These are phyloP conservation scores for Cucurbitaria berberidis DNA, from an alignment of 2,329 filamentous ascomycete genomes.

Conservation along the genomic window DNA sequence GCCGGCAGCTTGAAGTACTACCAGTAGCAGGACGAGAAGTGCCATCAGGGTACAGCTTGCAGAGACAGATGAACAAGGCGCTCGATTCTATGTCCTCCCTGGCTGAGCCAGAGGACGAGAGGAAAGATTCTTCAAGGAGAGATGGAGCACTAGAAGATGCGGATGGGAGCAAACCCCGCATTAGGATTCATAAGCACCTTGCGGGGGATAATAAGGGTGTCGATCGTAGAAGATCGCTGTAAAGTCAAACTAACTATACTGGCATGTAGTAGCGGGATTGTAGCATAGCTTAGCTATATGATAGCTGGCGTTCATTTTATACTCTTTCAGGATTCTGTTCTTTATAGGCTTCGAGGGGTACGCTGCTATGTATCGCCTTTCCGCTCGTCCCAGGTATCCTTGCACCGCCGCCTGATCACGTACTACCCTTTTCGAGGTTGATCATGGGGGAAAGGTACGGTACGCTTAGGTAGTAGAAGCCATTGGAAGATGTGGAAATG, in stretches of 20 bases:
- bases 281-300: not conserved
- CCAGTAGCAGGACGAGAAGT: not conserved
- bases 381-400: too few relatives aligned
- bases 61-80: too few relatives aligned
- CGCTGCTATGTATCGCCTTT: too few relatives aligned
- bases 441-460: not conserved
- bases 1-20: not conserved
- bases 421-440: too few relatives aligned
- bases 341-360: too few relatives aligned
- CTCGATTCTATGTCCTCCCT: too few relatives aligned
- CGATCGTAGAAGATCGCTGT: not conserved
- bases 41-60: too few relatives aligned
- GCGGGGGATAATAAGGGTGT: not conserved
- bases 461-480: not conserved
- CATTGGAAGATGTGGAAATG: not conserved
- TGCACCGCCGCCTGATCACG: too few relatives aligned
- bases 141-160: not conserved
- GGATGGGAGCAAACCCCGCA: not conserved
- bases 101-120: not conserved
- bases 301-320: not conserved
- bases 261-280: not conserved
- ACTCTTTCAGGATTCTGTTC: too few relatives aligned
- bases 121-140: not conserved
- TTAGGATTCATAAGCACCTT: not conserved
- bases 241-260: not conserved